Conservation (phyloP, 2,329 filamentous ascomycete species). For the Fusarium sp. region DNA sequence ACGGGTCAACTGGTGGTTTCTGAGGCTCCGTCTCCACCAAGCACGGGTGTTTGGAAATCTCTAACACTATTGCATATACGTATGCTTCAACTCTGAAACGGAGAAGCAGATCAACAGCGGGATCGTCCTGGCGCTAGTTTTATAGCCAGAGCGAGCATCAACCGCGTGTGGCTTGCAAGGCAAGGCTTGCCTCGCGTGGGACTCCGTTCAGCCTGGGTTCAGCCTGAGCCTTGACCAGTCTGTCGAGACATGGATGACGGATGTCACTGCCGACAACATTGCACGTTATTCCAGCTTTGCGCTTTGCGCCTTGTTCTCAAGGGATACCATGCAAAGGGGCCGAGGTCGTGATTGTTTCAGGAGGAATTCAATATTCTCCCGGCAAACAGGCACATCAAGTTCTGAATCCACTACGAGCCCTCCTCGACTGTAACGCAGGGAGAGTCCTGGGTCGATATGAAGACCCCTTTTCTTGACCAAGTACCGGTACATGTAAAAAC, state of each 20-base stretch:
- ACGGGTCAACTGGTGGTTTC: constrained; percentile 40
- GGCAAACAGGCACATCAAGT: constrained; percentile 11
- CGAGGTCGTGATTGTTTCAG: constrained; percentile 28
- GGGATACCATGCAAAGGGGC: constrained; percentile 10
- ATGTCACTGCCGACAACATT: constrained; percentile 10
- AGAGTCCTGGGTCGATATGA: constrained; percentile 8
- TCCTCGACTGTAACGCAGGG: constrained; percentile 9
- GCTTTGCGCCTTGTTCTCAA: constrained; percentile 15
- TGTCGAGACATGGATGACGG: constrained; percentile 13
- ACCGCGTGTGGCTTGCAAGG: constrained; percentile 36
- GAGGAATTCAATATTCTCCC: constrained; percentile 23
- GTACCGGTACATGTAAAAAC: constrained; percentile 27
- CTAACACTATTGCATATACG: constrained; percentile 29
- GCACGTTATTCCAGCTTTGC: background rate
- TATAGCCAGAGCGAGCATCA: constrained; percentile 12
- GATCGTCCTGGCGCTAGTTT: constrained; percentile 42
- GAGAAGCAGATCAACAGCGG: constrained; percentile 41
- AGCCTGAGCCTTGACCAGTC: constrained; percentile 15
- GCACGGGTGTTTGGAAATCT: constrained; percentile 29
- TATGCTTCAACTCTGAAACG: constrained; percentile 47
- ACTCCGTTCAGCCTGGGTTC: constrained; percentile 14
- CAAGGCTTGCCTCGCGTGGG: constrained; percentile 33
- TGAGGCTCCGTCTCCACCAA: constrained; percentile 36
- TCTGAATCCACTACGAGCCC: constrained; percentile 7
- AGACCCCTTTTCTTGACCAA: constrained; percentile 21